These are phyloP conservation scores for Venturiaceae sp. DNA, from an alignment of 2,329 filamentous ascomycete species.

Conservation along the genomic window DNA sequence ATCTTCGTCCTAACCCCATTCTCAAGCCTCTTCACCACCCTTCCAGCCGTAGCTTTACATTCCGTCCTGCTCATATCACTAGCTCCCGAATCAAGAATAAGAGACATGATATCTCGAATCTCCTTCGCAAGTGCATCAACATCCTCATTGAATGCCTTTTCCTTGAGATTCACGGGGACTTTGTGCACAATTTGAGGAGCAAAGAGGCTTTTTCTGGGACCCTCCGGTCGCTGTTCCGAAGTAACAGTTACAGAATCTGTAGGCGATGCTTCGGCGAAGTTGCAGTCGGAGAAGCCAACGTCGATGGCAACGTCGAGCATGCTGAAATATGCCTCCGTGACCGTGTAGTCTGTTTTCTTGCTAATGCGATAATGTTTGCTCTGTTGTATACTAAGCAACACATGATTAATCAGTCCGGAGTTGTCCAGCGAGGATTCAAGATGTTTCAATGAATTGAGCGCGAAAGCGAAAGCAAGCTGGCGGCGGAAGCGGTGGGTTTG, in stretches of 20 bases:
- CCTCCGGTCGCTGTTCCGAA: slow-evolving; percentile 3
- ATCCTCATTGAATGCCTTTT: slow-evolving; percentile 54
- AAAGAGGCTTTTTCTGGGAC: background rate
- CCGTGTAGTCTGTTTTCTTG: slow-evolving; percentile 54
- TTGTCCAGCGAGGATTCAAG: slow-evolving; percentile 13
- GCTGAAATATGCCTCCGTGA: slow-evolving; percentile 54
- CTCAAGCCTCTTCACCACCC: slow-evolving; percentile 62
- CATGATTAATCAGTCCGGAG: slow-evolving; percentile 12
- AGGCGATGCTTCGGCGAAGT: slow-evolving; percentile 17
- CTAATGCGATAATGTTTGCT: slow-evolving; percentile 42
- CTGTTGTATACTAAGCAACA: slow-evolving; percentile 20
- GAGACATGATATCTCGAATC: slow-evolving; percentile 46
- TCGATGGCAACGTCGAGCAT: slow-evolving; percentile 71
- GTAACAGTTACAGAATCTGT: slow-evolving; percentile 2
- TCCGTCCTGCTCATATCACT: slow-evolving; percentile 63
- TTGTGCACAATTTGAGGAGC: background rate
- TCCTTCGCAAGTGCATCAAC: slow-evolving; percentile 57
- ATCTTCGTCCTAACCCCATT: slow-evolving; percentile 58
- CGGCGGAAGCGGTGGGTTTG: slow-evolving; percentile 52
- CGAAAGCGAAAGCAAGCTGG: slow-evolving; percentile 54
- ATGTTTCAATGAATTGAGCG: slow-evolving; percentile 32
- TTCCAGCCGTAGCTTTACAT: slow-evolving; percentile 66
- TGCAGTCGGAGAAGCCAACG: slow-evolving; percentile 38
- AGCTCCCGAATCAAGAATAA: slow-evolving; percentile 66
- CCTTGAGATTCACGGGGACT: slow-evolving; percentile 17